Evolutionary conservation across 2,329 filamentous ascomycete genomes (phyloP), one percentile per base, ranked within the genome.

Genomic region (Scytalidium lignicola): DNA sequence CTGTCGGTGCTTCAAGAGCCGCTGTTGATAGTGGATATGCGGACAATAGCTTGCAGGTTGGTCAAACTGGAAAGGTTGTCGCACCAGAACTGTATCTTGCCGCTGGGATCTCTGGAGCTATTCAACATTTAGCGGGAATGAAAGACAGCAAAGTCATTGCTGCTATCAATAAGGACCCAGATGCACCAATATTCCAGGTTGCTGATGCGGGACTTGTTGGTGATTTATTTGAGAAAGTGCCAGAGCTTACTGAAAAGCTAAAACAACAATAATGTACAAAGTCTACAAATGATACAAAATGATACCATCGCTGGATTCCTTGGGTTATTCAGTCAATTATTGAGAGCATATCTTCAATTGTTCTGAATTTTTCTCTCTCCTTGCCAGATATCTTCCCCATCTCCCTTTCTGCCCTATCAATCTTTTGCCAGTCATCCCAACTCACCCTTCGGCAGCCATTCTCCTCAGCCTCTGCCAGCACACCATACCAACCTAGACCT

Each of bases 111-210:
- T 96, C 90, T 8, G 93, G 93, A 47, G 93, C 93, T 19, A 99
- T 99, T 60, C 93, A 99, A 73, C 93, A 99, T 76, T 71, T 99
- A 71, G 93, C 93, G 26, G 93, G 93, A 66, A 99, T 99, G 93
- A 99, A 99, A 80, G 93, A 99, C 67, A 96, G 90, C 76, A 99
- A 99, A 76, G 93, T 99, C 51, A 99, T 99, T 73, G 93, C 92
- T 19, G 90, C 90, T 13, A 97, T 99, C 66, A 99, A 99, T 78
- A 99, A 99, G 75, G 93, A 99, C 65, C 76, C 84, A 3, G 93
- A 99, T 70, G 93, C 93, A 50, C 93, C 93, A 23, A 99, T 99
- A 61, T 99, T 99, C 78, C 93, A 99, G 72, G 83, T 99, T 51
- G 93, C 93, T 3, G 93, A 99, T 70, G 90, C 97, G 47, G 93